Base-by-base conservation (phyloP, 495 filamentous ascomycete genomes). In the Penicillium silybi region DNA sequence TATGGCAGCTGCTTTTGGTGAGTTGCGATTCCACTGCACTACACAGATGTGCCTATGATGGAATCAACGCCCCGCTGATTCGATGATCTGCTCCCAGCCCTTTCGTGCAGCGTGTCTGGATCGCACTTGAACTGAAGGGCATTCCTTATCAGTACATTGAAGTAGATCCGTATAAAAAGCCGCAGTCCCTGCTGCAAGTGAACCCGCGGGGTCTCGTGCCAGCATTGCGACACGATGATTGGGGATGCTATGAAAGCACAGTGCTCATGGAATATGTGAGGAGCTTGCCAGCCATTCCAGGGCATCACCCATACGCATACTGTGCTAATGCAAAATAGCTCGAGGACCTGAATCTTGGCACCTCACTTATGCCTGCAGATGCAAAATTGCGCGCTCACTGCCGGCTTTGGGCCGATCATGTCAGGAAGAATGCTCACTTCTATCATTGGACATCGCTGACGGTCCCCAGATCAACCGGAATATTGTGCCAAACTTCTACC, bases 31-130 rank as follows among this genome's bases (percentile, higher is more conserved):
- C 10, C 15, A 22, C 6, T 19, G 16, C 27, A 41, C 19, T 16
- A 13, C 40, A n/a, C 40, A n/a, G 6, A 23, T 29, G 8, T 17
- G 11, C 23, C 8, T 29, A 4, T 17, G 23, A 10, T 37, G 3
- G 13, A 4, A 23, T 27, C 16, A 7, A 41, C 1, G 2, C 4
- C 3, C 16, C 17, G 44, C 69, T 72, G 44, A 72, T 34, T 19
- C 34, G 10, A 25, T 43, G 20, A 8, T 26, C 26, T 20, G 19
- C 25, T 44, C 11, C 20, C 47, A 84, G 80, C 63, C 84, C 85
- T 4, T 96, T 96, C 67, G 90, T 93, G 2, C 92, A 97, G 69
- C 85, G 92, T 11, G 90, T 96, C 17, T 97, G 92, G 92, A 95
- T 97, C 56, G 85, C 92, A 6, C 76, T 97, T n/a, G 91, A 97